Evolutionary conservation across 106 monocot species (phyloP).

Genomic region (Dioscorea dumetorum): DNA sequence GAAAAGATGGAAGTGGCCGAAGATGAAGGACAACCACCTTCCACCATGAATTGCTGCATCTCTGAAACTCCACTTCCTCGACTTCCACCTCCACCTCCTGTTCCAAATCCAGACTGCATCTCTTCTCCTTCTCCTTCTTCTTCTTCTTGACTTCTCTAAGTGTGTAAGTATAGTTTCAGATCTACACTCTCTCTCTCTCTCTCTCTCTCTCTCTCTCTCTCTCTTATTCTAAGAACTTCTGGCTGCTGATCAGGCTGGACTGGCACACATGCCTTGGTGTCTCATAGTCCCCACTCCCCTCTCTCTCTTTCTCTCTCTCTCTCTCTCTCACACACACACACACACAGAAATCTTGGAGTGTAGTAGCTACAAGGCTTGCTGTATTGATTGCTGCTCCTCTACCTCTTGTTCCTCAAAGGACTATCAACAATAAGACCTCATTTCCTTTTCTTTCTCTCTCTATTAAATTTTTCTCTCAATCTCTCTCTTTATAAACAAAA

Average conservation of each 20-base stretch:
- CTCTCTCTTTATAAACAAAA: too few relatives aligned
- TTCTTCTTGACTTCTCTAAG: background rate
- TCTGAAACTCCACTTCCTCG: conserved; percentile 59
- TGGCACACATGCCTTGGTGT: too few relatives aligned
- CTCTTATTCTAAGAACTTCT: background rate
- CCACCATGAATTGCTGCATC: conserved; percentile 84
- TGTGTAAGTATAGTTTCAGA: background rate
- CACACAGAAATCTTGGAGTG: background rate
- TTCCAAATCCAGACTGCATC: conserved; percentile 83
- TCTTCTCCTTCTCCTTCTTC: conserved; percentile 1
- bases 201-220: background rate
- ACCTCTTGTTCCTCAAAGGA: too few relatives aligned
- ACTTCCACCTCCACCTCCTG: background rate
- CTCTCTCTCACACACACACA: too few relatives aligned
- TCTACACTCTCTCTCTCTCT: background rate
- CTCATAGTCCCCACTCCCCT: too few relatives aligned
- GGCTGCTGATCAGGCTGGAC: too few relatives aligned
- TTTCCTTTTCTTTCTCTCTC: too few relatives aligned
- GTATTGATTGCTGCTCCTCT: too few relatives aligned
- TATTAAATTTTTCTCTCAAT: too few relatives aligned
- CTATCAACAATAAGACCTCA: too few relatives aligned
- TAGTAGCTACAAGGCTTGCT: too few relatives aligned
- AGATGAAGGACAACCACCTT: conserved; percentile 31
- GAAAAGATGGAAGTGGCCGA: conserved; percentile 40
- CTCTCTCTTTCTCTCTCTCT: too few relatives aligned